Evolutionary conservation across 2,329 filamentous ascomycete species (phyloP).

Genomic region (Colletotrichum sp.): DNA sequence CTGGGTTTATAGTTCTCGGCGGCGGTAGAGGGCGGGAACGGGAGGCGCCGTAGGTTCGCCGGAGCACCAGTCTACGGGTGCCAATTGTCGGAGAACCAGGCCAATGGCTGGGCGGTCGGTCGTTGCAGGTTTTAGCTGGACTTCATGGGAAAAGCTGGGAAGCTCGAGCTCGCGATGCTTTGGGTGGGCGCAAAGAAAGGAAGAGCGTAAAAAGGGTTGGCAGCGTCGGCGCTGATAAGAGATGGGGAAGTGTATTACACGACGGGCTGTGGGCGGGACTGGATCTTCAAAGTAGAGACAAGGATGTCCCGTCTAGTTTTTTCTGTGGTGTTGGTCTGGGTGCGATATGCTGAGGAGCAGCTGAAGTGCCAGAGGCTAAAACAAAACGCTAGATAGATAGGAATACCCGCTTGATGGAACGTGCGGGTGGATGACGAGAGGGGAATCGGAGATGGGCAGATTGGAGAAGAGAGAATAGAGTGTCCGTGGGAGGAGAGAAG

Average conservation of each 20-base stretch:
- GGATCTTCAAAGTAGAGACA: constrained; percentile 15
- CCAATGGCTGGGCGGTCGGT: constrained; percentile 2
- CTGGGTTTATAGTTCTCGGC: background rate
- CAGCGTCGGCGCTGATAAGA: constrained; percentile 11
- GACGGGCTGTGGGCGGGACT: background rate
- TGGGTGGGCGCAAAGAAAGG: background rate
- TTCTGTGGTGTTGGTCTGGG: background rate
- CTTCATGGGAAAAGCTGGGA: constrained; percentile 8
- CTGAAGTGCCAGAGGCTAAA: background rate
- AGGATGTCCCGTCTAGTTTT: constrained; percentile 17
- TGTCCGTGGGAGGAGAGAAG: background rate
- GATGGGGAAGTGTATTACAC: constrained; percentile 13
- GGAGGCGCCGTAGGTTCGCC: background rate
- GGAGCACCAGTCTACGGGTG: background rate
- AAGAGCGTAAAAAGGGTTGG: background rate
- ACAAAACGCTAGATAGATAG: background rate
- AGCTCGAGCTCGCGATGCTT: background rate
- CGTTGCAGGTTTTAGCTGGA: constrained; percentile 1
- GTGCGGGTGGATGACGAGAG: background rate
- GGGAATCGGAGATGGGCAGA: background rate
- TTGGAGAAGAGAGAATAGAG: background rate
- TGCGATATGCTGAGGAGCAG: background rate
- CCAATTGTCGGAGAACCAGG: constrained; percentile 4
- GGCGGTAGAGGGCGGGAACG: background rate
- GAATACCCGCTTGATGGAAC: background rate